A percentile compares a stretch with the other conserved stretches of the same genome.
Evolutionary conservation across 768 basidiomycete species (phyloP).

Genomic region (Xerocomellus chrysenteron): DNA sequence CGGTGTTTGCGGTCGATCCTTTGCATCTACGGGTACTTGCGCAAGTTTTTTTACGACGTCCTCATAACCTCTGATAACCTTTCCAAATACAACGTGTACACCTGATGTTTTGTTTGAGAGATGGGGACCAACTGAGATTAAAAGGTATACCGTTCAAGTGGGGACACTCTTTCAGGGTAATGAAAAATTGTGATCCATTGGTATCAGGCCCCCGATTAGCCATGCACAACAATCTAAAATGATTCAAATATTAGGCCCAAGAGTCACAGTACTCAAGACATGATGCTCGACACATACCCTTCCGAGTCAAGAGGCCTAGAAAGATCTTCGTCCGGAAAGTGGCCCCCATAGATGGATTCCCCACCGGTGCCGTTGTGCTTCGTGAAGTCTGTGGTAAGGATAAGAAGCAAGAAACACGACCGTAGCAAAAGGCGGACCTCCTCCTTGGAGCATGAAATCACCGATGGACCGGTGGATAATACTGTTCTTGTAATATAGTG

Average conservation of each 20-base stretch:
- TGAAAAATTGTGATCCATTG: conserved; percentile 85
- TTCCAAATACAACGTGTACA: conserved; percentile 59
- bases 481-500: conserved; percentile 80
- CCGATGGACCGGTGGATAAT: conserved; percentile 78
- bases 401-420: background rate
- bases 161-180: conserved; percentile 73
- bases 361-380: conserved; percentile 79
- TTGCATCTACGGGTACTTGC: conserved; percentile 67
- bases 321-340: conserved; percentile 79
- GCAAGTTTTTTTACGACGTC: conserved; percentile 59
- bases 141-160: conserved; percentile 63
- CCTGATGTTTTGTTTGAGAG: conserved; percentile 34
- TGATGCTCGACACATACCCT: conserved; percentile 41
- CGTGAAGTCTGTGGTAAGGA: conserved; percentile 59
- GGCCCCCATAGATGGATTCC: conserved; percentile 75
- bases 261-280: background rate
- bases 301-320: conserved; percentile 59
- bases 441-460: conserved; percentile 79
- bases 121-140: background rate
- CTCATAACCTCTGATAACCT: conserved; percentile 58
- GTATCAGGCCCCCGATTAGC: conserved; percentile 85
- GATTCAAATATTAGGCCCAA: background rate
- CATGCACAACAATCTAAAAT: conserved; percentile 76
- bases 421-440: conserved; percentile 44
- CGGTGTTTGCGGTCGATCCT: conserved; percentile 67